Conservation (phyloP, 2,329 filamentous ascomycete genomes). For the Aplosporella prunicola region DNA sequence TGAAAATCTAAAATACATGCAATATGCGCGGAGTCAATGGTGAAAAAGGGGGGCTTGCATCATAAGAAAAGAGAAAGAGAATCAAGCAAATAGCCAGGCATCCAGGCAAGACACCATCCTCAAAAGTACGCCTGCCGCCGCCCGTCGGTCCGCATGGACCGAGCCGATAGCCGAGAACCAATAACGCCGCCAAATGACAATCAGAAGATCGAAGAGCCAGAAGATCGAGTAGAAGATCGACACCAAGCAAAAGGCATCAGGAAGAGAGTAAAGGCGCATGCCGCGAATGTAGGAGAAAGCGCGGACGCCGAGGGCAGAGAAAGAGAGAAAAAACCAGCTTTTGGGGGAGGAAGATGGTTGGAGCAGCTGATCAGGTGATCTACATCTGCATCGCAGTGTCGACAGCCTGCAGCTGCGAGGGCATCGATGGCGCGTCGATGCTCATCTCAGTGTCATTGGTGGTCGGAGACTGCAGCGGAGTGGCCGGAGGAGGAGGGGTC, state of each 20-base stretch:
- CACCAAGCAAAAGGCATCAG: slow-evolving; percentile 4
- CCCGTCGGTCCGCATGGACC: neutral
- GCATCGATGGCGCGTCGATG: slow-evolving; percentile 6
- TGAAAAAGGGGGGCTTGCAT: slow-evolving; percentile 10
- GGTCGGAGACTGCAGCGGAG: slow-evolving; percentile 2
- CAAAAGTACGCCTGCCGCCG: neutral
- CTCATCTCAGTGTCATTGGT: slow-evolving; percentile 10
- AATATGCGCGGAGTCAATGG: slow-evolving; percentile 10
- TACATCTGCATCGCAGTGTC: slow-evolving; percentile 11
- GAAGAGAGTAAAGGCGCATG: slow-evolving; percentile 2
- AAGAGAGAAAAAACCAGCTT: no score
- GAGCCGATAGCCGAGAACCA: neutral
- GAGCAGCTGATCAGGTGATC: no score
- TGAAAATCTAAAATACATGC: slow-evolving; percentile 9
- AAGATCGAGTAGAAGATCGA: no score
- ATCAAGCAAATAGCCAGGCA: neutral
- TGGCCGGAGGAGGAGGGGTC: slow-evolving; percentile 4
- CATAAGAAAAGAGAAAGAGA: neutral
- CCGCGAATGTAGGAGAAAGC: no score
- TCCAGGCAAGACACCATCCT: neutral
- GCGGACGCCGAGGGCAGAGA: no score
- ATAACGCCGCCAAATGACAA: neutral
- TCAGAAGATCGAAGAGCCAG: neutral
- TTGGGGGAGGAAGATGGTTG: no score
- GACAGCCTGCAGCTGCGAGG: neutral